Conservation (phyloP, 768 basidiomycete genomes). For the Mrakia frigida region DNA sequence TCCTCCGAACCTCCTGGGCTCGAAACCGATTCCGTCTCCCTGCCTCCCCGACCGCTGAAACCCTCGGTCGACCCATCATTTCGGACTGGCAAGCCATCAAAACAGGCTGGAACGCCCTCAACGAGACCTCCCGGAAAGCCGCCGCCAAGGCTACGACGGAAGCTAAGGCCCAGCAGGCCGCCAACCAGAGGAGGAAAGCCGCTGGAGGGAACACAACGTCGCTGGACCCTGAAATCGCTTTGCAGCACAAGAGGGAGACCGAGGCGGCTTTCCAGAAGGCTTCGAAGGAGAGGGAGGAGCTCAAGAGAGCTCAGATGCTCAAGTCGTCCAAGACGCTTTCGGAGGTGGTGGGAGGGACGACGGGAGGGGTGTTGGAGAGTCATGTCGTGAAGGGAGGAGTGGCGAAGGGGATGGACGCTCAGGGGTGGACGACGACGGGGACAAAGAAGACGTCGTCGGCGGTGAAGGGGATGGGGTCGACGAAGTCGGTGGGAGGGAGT, state of each 20-base stretch:
- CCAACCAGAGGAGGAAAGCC: too few species aligned
- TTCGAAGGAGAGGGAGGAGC: background rate
- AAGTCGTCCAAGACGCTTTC: background rate
- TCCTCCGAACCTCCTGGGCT: constrained; percentile 50
- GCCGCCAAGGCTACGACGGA: background rate
- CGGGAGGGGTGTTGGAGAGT: background rate
- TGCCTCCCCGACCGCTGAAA: constrained; percentile 36
- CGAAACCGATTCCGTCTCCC: constrained; percentile 41
- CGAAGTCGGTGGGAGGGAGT: background rate
- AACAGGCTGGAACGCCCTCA: background rate
- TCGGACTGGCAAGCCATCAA: background rate
- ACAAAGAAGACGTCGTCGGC: background rate
- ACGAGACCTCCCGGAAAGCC: too few species aligned
- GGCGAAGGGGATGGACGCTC: background rate
- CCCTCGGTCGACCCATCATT: background rate
- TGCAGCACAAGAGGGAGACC: background rate
- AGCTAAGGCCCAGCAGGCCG: background rate
- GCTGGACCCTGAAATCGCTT: background rate
- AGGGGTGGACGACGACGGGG: background rate
- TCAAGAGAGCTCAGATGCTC: background rate
- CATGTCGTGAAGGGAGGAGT: background rate
- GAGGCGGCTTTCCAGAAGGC: background rate
- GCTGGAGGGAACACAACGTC: background rate
- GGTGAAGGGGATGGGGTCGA: background rate
- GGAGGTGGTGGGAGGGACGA: too few species aligned